Evolutionary conservation across 2,329 filamentous ascomycete genomes (phyloP), one percentile per base, ranked within the genome.

Genomic region (Rutstroemia sp.): DNA sequence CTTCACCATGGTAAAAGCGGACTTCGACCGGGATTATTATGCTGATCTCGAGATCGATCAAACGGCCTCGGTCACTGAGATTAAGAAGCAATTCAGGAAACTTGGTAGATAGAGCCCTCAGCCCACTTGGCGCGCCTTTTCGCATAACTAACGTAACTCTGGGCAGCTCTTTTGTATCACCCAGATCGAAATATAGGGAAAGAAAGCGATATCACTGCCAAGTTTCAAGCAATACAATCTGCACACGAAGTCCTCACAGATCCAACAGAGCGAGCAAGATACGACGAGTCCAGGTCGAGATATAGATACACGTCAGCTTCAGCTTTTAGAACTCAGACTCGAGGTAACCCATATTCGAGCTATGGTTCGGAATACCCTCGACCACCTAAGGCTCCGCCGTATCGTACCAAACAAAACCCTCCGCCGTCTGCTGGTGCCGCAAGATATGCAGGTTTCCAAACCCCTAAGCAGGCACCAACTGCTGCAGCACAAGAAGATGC

Each of bases 171-270:
- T 48, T 79, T 81, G 66, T 87, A 82, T 65, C 86, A 89, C 67
- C 86, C 86, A 19, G 86, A 89, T 69, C 79, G 85, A 57, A 88
- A 89, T 67, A 83, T 82, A 21, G 86, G 86, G 46, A 78, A 77
- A 64, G 86, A 88, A 72, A 69, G 74, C 55, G 84, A 87, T 65
- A 82, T 81, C 62, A 82, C 81, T 44, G 75, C 82, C 38, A 85
- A 83, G 65, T 89, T 89, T 63, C 86, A 88, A 69, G 79, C 79
- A 46, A 87, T 89, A 45, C 84, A 88, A 70, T 80, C 83, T 8
- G 86, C 86, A 38, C 80, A 88, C 63, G 86, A 88, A 68, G 76
- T 89, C 51, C 75, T 89, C 47, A 78, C 75, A 61, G 68, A 70
- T 54, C 49, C 64, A 7, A 38, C 50, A 44, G 66, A 70, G 56